These are phyloP conservation scores for Penicillium silybi DNA, from an alignment of 495 filamentous ascomycete species.

Conservation along the genomic window DNA sequence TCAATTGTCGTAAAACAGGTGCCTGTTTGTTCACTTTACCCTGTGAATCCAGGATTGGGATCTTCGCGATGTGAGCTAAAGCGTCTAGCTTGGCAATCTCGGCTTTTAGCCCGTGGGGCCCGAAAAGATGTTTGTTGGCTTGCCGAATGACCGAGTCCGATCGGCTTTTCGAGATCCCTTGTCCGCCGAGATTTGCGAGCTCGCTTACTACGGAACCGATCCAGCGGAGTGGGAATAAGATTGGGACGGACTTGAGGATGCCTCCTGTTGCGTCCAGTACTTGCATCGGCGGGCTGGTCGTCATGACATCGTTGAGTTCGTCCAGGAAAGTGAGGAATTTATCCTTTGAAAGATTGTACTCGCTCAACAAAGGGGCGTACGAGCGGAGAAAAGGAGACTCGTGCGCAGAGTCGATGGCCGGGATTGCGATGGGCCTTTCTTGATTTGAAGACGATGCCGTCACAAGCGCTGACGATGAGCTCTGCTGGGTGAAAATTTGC, in stretches of 20 bases:
- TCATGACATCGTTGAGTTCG: constrained; percentile 25
- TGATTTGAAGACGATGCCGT: not conserved
- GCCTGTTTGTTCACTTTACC: constrained; percentile 19
- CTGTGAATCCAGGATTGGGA: constrained; percentile 23
- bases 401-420: constrained; percentile 14
- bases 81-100: constrained; percentile 24
- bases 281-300: constrained; percentile 31
- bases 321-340: constrained; percentile 28
- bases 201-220: constrained; percentile 24
- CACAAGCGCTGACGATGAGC: not conserved
- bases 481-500: not conserved
- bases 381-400: constrained; percentile 28
- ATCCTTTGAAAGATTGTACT: constrained; percentile 22
- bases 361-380: constrained; percentile 21
- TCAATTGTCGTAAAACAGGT: constrained; percentile 17
- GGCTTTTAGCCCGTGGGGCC: constrained; percentile 20
- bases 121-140: constrained; percentile 29
- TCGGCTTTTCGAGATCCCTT: constrained; percentile 24
- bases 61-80: constrained; percentile 23
- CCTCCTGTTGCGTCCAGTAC: constrained; percentile 33
- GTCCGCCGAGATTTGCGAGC: constrained; percentile 21
- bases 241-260: constrained; percentile 26
- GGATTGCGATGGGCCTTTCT: constrained; percentile 27
- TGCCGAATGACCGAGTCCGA: constrained; percentile 23
- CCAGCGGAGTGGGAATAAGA: constrained; percentile 28